Evolutionary conservation across 805 yeast species (phyloP).

Genomic region (Candida ovalis): DNA sequence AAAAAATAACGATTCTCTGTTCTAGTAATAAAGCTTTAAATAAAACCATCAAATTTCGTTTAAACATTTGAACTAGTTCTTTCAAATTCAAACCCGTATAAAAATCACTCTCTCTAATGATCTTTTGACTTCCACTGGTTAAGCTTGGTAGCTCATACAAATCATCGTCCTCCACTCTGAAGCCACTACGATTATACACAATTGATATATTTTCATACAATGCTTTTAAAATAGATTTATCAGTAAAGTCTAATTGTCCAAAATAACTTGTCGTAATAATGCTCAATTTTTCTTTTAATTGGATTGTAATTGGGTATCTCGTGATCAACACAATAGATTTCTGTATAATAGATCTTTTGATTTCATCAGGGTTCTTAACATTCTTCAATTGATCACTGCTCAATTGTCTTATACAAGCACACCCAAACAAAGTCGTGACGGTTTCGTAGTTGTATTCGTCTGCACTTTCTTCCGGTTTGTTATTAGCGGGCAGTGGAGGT

Average conservation of each 20-base stretch:
- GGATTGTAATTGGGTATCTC: conserved; percentile 82
- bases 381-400: conserved; percentile 50
- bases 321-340: conserved; percentile 83
- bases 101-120: conserved; percentile 52
- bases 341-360: conserved; percentile 74
- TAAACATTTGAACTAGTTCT: conserved; percentile 56
- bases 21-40: conserved; percentile 79
- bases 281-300: conserved; percentile 83
- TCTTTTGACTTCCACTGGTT: conserved; percentile 18
- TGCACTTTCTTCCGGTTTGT: conserved; percentile 2
- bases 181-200: conserved; percentile 33
- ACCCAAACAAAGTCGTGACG: conserved; percentile 81
- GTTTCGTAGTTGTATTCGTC: conserved; percentile 19
- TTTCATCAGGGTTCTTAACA: conserved; percentile 28
- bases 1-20: conserved; percentile 67
- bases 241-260: conserved; percentile 72
- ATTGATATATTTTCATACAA: conserved; percentile 63
- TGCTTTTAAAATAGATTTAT: conserved; percentile 61
- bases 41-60: conserved; percentile 55
- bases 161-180: conserved; percentile 29
- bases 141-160: conserved; percentile 20
- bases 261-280: conserved; percentile 87
- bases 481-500: conserved; percentile 38
- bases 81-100: conserved; percentile 73
- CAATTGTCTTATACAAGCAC: conserved; percentile 88